These are phyloP conservation scores for Heimioporus sp. DNA, from an alignment of 768 basidiomycete genomes.

Conservation along the genomic window DNA sequence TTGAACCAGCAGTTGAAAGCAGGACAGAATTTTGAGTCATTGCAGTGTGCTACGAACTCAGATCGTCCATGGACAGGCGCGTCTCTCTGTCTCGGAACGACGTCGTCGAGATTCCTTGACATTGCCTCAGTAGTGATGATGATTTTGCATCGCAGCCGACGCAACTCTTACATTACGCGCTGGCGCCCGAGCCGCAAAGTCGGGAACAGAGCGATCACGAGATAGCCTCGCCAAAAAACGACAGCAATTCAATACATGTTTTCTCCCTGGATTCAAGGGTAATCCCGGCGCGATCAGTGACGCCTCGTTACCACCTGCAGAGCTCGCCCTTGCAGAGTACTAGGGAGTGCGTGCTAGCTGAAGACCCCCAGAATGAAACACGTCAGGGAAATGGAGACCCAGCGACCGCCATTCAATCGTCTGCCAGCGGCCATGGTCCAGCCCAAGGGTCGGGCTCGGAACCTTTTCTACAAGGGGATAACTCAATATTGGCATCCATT, in stretches of 20 bases:
- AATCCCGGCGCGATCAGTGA: slow-evolving; percentile 32
- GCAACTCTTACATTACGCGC: slow-evolving; percentile 47
- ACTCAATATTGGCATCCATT: slow-evolving; percentile 27
- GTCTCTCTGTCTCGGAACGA: slow-evolving; percentile 20
- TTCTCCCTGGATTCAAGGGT: slow-evolving; percentile 42
- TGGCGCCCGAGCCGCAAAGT: slow-evolving; percentile 27
- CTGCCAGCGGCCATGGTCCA: slow-evolving; percentile 18
- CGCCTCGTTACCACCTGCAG: slow-evolving; percentile 50
- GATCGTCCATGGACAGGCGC: slow-evolving; percentile 40
- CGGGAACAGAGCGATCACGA: slow-evolving; percentile 10
- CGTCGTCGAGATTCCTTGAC: neutral
- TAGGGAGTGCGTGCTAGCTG: slow-evolving; percentile 28
- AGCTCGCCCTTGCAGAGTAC: slow-evolving; percentile 2
- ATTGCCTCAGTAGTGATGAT: slow-evolving; percentile 35
- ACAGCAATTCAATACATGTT: slow-evolving; percentile 31
- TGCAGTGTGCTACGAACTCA: too few species aligned
- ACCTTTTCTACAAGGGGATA: slow-evolving; percentile 20
- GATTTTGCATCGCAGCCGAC: slow-evolving; percentile 51
- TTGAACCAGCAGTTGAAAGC: too few species aligned
- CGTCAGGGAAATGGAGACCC: slow-evolving; percentile 17
- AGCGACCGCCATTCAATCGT: slow-evolving; percentile 3
- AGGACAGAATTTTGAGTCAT: too few species aligned
- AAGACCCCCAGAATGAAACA: slow-evolving; percentile 57
- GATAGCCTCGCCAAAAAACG: slow-evolving; percentile 16
- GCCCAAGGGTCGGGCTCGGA: slow-evolving; percentile 28